Percentiles rank a stretch among this genome's conserved stretches.
Evolutionary conservation across 257 asterid species (phyloP).

Genomic region (Solanum verrucosum): DNA sequence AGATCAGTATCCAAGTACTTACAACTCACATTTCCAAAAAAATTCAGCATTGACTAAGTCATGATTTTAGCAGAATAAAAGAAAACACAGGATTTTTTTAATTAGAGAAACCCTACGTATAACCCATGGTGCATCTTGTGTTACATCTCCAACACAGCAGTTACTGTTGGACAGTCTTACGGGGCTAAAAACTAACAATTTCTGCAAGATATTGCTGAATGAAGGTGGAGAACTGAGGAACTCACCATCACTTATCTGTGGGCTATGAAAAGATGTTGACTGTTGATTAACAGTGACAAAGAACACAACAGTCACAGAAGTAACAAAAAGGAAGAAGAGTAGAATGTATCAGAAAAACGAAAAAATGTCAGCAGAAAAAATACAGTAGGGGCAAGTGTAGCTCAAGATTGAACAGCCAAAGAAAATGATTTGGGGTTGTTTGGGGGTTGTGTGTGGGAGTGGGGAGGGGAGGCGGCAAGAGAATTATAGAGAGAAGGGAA

Average conservation of each 20-base stretch:
- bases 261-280: not conserved
- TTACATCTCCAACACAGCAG: not conserved
- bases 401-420: not conserved
- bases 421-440: not conserved
- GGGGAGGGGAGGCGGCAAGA: not conserved
- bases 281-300: not conserved
- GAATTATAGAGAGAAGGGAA: not conserved
- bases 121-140: not conserved
- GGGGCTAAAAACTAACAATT: not conserved
- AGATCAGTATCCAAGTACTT: not conserved
- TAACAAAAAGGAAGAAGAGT: not conserved
- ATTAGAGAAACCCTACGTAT: not conserved
- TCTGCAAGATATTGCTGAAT: not conserved
- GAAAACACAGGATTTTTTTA: not conserved
- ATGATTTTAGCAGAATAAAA: not conserved
- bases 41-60: not conserved
- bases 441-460: not conserved
- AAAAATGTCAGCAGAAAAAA: not conserved
- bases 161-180: not conserved
- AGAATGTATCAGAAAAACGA: not conserved
- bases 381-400: not conserved
- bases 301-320: not conserved
- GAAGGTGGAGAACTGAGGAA: not conserved
- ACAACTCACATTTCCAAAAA: not conserved
- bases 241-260: not conserved